Evolutionary conservation across 345 rosid genomes (phyloP).

Genomic region (Boechera stricta): DNA sequence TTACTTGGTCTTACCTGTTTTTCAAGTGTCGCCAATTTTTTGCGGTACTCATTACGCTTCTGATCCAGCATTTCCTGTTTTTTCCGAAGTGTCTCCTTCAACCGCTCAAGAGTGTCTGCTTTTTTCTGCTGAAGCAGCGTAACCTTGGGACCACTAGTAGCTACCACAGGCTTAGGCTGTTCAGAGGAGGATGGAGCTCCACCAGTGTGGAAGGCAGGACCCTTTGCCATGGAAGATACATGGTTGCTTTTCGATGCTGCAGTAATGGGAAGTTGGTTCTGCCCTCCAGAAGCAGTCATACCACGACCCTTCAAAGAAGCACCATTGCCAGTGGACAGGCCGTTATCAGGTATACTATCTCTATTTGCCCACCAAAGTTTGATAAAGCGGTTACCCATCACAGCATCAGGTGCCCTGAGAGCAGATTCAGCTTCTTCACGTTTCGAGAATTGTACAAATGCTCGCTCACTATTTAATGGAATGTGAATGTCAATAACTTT

Average conservation of each 20-base stretch:
- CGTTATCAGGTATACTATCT: conserved; percentile 76
- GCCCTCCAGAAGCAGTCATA: conserved; percentile 48
- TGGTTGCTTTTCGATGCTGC: conserved; percentile 61
- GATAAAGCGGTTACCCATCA: conserved; percentile 98
- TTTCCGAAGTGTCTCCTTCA: conserved; percentile 87
- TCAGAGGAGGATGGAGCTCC: conserved; percentile 57
- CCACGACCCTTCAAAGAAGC: conserved; percentile 51
- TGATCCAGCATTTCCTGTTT: conserved; percentile 92
- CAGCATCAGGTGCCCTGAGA: conserved; percentile 94
- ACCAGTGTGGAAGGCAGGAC: conserved; percentile 43
- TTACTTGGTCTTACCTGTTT: conserved; percentile 60
- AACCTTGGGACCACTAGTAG: conserved; percentile 59
- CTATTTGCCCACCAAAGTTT: conserved; percentile 99
- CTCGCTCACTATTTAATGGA: conserved; percentile 78
- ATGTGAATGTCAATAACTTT: conserved; percentile 86
- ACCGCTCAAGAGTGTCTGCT: conserved; percentile 69
- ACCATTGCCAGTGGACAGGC: conserved; percentile 51
- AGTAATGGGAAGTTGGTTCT: conserved; percentile 47
- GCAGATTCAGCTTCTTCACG: conserved; percentile 99
- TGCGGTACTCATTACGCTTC: conserved; percentile 80
- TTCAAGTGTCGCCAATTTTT: conserved; percentile 67
- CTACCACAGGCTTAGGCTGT: conserved; percentile 52
- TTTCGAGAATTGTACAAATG: conserved; percentile 93
- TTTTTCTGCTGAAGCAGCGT: conserved; percentile 76
- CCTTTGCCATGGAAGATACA: conserved; percentile 49